Base-by-base conservation (phyloP, 768 basidiomycete species). In the Suillus brevipes region DNA sequence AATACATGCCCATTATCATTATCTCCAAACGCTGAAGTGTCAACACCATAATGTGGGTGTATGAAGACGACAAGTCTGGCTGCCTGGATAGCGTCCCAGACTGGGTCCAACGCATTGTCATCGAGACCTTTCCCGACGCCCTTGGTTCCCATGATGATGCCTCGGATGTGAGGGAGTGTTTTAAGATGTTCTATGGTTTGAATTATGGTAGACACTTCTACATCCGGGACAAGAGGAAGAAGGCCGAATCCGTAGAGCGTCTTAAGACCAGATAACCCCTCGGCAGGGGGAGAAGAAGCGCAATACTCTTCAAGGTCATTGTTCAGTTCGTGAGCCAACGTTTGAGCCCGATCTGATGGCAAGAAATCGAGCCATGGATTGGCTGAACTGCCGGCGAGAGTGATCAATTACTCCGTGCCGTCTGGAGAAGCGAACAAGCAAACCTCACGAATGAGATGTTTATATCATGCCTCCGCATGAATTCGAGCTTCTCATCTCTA, bases 361-460 rank as follows among this genome's bases (percentile, higher is more conserved):
- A 96, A 83, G 72, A 95, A 95, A 75, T 96, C 94, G 42, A 95
- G 85, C 94, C 94, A 96, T 10, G 94, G 94, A 71, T 96, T 95
- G 34, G 94, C 94, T 31, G 91, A 85, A 73, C 92, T 93, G 69
- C 53, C 60, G 62, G 42, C 40, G 50, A 64, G 23, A 28, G 57
- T 10, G 42, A 40, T 59, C 28, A 25, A 67, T 78, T 62, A 74
- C 58, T 31, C 47, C 14, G 65, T 43, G 25, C 23, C 23, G 34
- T 56, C 61, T 23, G 40, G 37, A 66, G 57, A 68, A 62, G 50
- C 23, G 34, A 38, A 31, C 31, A 9, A 14, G 57, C 73, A 25
- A 63, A 89, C 91, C 90, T 92, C 63, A 93, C 88, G 37, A 94
- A 83, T 20, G 90, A 92, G 50, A 92, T 77, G 74, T 91, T 86